Evolutionary conservation across 2,329 filamentous ascomycete species (phyloP).

Genomic region (Curvularia hawaiiensis): DNA sequence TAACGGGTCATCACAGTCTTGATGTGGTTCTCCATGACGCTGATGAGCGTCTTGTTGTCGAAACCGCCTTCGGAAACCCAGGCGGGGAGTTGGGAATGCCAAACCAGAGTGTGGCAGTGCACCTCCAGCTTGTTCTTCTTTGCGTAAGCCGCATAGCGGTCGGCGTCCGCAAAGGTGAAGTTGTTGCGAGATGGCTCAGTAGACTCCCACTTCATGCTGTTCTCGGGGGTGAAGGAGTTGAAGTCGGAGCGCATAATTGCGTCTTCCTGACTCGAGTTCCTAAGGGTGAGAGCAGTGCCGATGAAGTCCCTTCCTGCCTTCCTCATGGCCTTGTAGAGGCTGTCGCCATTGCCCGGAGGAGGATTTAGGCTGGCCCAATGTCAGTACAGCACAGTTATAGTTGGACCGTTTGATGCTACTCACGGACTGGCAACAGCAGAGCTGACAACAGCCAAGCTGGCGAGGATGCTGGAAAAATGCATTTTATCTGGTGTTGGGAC

Average conservation of each 20-base stretch:
- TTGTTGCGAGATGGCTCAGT: slow-evolving; percentile 45
- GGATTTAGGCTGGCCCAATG: slow-evolving; percentile 5
- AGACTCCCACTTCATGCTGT: slow-evolving; percentile 44
- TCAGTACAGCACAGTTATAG: background rate
- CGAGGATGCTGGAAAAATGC: slow-evolving; percentile 35
- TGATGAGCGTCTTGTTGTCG: slow-evolving; percentile 49
- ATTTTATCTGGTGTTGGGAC: slow-evolving; percentile 20
- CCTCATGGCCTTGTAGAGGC: slow-evolving; percentile 34
- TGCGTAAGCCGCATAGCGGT: slow-evolving; percentile 44
- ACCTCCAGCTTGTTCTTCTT: slow-evolving; percentile 42
- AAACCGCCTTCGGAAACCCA: slow-evolving; percentile 48
- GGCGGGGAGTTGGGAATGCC: slow-evolving; percentile 49
- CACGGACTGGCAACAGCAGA: slow-evolving; percentile 30
- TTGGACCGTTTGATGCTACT: background rate
- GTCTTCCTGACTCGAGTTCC: slow-evolving; percentile 31
- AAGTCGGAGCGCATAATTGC: slow-evolving; percentile 36
- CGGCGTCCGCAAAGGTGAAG: slow-evolving; percentile 48
- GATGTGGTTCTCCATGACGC: slow-evolving; percentile 51
- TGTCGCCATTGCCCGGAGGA: slow-evolving; percentile 19
- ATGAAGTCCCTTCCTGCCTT: slow-evolving; percentile 31
- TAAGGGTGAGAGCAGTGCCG: slow-evolving; percentile 35
- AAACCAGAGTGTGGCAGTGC: slow-evolving; percentile 51
- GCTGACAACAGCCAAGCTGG: slow-evolving; percentile 29
- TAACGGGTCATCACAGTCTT: slow-evolving; percentile 47
- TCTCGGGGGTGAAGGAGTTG: slow-evolving; percentile 36